Conservation (phyloP, 768 basidiomycete species). For the Leccinum imitatum region DNA sequence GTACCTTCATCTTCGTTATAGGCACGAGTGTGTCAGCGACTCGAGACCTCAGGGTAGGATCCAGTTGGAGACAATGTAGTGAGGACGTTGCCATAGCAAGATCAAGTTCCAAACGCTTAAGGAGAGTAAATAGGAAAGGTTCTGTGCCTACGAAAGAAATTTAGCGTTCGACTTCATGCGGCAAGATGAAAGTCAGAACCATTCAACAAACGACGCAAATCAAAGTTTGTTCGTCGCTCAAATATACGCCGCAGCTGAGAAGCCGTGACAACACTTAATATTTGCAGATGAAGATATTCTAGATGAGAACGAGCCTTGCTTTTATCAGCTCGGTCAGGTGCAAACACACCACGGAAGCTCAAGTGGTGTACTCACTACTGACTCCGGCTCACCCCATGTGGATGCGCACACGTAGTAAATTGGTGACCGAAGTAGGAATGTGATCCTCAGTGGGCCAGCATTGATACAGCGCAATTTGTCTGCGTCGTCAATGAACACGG, state of each 20-base stretch:
- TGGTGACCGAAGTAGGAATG: conserved; percentile 83
- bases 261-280: conserved; percentile 85
- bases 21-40: conserved; percentile 84
- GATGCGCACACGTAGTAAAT: conserved; percentile 91
- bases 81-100: conserved; percentile 81
- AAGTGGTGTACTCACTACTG: conserved; percentile 63
- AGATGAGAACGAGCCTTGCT: conserved; percentile 90
- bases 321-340: conserved; percentile 43
- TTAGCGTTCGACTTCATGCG: not conserved
- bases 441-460: conserved; percentile 78
- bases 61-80: conserved; percentile 76
- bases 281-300: conserved; percentile 93
- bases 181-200: conserved; percentile 37
- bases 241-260: conserved; percentile 85
- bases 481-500: conserved; percentile 90
- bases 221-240: conserved; percentile 87
- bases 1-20: conserved; percentile 74
- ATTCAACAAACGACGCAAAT: conserved; percentile 72
- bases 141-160: conserved; percentile 64
- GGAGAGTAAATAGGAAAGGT: conserved; percentile 70
- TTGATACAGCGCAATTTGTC: conserved; percentile 87
- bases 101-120: conserved; percentile 71
- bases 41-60: conserved; percentile 63
- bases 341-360: not conserved
- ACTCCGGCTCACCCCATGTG: conserved; percentile 95